phyloP scores from a whole-genome alignment of 345 rosid genomes.

The Syzygium grande region DNA sequence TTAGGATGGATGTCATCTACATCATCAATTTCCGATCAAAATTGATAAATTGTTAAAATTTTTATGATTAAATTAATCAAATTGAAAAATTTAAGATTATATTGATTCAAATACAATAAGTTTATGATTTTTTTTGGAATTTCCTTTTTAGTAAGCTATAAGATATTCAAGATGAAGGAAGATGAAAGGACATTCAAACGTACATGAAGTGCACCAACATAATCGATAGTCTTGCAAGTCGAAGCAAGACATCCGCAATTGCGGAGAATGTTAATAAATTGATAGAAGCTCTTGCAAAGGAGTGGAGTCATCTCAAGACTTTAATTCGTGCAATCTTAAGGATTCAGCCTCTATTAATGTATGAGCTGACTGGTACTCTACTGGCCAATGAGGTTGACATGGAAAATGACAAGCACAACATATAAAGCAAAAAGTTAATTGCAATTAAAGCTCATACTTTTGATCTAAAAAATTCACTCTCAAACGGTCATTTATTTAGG shows the following conservation, averaged over 20 bases:
- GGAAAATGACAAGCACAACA: not conserved
- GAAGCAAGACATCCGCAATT: not conserved
- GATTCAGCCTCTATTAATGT: not conserved
- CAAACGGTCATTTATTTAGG: not conserved
- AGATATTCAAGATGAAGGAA: not conserved
- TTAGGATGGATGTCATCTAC: too few species aligned
- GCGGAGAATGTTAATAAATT: not conserved
- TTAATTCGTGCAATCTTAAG: not conserved
- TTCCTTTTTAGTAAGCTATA: not conserved
- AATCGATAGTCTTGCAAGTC: not conserved
- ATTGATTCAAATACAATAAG: too few species aligned
- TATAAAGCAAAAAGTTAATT: not conserved
- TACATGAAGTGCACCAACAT: not conserved
- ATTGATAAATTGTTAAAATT: too few species aligned
- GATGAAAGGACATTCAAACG: not conserved
- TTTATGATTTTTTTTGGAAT: too few species aligned
- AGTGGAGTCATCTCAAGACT: not conserved
- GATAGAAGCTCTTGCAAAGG: not conserved
- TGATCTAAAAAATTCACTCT: too few species aligned
- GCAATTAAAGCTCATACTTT: too few species aligned
- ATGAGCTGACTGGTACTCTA: not conserved
- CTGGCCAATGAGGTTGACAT: not conserved
- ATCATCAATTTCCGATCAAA: too few species aligned
- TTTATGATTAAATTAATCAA: too few species aligned
- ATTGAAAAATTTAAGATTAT: too few species aligned